These are phyloP conservation scores for Phytopythium cucurbitacearum DNA, from an alignment of 352 stramenopile species.

Conservation along the genomic window DNA sequence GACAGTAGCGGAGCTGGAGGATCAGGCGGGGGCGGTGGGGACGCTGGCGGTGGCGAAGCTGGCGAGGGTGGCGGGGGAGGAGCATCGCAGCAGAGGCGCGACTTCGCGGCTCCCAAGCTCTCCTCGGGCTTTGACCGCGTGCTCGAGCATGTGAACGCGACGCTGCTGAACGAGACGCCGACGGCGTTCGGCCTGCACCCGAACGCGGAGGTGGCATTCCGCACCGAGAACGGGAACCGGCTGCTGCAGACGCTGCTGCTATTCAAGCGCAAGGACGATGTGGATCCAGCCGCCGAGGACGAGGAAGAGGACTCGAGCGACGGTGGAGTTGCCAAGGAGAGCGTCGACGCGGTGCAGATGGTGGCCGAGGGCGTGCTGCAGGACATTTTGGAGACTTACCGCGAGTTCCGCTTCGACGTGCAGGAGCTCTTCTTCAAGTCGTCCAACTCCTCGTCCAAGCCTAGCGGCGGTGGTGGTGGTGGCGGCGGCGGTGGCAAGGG, in stretches of 20 bases:
- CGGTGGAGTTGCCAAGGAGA: conserved; percentile 25
- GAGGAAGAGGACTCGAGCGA: conserved; percentile 4
- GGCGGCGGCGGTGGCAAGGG: conserved; percentile 14
- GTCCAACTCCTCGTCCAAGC: conserved; percentile 22
- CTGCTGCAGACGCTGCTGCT: conserved; percentile 80
- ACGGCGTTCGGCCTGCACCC: conserved; percentile 89
- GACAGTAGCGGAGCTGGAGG: conserved; percentile 15
- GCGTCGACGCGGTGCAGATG: conserved; percentile 62
- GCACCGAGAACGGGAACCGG: conserved; percentile 75
- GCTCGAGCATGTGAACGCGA: conserved; percentile 85
- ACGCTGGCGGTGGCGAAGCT: conserved; percentile 6
- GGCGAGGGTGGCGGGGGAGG: conserved; percentile 18
- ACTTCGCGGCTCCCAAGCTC: conserved; percentile 75
- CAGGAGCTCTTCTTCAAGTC: conserved; percentile 73
- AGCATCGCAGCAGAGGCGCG: conserved; percentile 27
- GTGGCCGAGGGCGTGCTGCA: conserved; percentile 83
- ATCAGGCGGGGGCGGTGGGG: conserved; percentile 10
- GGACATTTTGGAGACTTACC: conserved; percentile 89
- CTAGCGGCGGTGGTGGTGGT: conserved; percentile 2
- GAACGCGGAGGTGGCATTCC: conserved; percentile 93
- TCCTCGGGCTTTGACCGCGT: conserved; percentile 71
- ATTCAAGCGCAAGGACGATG: conserved; percentile 44
- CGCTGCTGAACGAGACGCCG: conserved; percentile 80
- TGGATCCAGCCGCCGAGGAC: conserved; percentile 17
- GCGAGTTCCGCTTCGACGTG: conserved; percentile 83